Evolutionary conservation across 257 asterid species (phyloP).

Genomic region (Jasminum sambac): DNA sequence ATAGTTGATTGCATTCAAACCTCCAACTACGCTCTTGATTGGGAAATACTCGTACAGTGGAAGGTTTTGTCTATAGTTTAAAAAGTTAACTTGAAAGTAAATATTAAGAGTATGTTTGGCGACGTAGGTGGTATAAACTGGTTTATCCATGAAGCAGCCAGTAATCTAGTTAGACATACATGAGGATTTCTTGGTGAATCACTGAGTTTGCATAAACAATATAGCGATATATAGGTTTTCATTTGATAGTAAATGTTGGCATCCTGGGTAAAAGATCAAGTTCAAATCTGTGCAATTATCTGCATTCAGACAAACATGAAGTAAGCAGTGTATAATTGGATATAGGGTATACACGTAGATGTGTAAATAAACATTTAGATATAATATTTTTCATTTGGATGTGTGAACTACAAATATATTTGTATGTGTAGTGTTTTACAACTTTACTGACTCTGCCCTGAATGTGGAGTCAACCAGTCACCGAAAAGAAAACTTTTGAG

Average conservation of each 20-base stretch:
- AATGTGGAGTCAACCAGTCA: not conserved
- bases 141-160: not conserved
- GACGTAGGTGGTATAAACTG: no score
- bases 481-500: no score
- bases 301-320: not conserved
- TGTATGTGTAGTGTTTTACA: not conserved
- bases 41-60: not conserved
- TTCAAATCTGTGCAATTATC: not conserved
- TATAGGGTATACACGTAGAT: not conserved
- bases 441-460: not conserved
- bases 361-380: not conserved
- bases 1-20: conserved; percentile 5
- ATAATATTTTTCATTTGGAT: not conserved
- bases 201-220: not conserved
- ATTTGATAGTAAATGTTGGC: not conserved
- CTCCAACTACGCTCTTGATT: not conserved
- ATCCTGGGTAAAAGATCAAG: not conserved
- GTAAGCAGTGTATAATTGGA: no score
- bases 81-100: not conserved
- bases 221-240: not conserved
- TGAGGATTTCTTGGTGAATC: not conserved
- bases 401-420: not conserved
- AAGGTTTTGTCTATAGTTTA: not conserved
- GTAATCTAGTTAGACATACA: not conserved
- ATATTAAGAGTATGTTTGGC: not conserved